phyloP scores from a whole-genome alignment of 768 basidiomycete species.

The Macrolepiota albuminosa region DNA sequence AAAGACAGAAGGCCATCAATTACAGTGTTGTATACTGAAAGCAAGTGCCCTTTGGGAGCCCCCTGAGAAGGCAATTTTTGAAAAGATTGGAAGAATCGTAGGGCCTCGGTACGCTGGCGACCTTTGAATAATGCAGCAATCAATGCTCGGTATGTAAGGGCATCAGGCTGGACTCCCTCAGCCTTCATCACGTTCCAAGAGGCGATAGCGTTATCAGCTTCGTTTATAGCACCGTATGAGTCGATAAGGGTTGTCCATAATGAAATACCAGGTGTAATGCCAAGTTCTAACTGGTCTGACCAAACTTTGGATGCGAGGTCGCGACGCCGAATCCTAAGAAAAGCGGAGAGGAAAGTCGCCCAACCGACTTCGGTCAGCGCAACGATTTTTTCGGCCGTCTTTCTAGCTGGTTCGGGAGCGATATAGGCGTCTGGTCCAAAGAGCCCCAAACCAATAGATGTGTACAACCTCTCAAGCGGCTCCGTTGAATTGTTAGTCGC shows the following conservation, averaged over 20 bases:
- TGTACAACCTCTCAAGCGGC: constrained; percentile 45
- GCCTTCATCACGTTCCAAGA: constrained; percentile 63
- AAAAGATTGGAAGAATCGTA: constrained; percentile 48
- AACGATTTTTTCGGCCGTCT: constrained; percentile 37
- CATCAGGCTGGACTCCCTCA: constrained; percentile 54
- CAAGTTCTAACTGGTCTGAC: constrained; percentile 55
- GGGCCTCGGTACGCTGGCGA: constrained; percentile 45
- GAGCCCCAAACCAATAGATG: constrained; percentile 45
- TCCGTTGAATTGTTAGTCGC: constrained; percentile 26
- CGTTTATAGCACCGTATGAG: constrained; percentile 49
- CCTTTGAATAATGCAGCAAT: constrained; percentile 56
- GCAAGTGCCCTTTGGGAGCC: constrained; percentile 19
- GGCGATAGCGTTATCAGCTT: constrained; percentile 46
- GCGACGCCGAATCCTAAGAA: constrained; percentile 48
- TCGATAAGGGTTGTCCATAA: constrained; percentile 74
- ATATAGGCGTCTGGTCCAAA: constrained; percentile 50
- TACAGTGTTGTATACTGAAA: constrained; percentile 69
- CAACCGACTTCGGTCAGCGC: constrained; percentile 55
- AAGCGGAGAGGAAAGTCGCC: constrained; percentile 62
- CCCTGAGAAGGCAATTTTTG: constrained; percentile 28
- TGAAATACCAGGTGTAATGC: constrained; percentile 45
- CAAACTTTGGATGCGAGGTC: constrained; percentile 63
- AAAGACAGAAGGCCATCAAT: constrained; percentile 58
- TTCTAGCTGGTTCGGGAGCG: constrained; percentile 33
- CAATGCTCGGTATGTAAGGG: constrained; percentile 63